Base-by-base conservation (phyloP, 345 rosid genomes). In the Syzygium aqueum region DNA sequence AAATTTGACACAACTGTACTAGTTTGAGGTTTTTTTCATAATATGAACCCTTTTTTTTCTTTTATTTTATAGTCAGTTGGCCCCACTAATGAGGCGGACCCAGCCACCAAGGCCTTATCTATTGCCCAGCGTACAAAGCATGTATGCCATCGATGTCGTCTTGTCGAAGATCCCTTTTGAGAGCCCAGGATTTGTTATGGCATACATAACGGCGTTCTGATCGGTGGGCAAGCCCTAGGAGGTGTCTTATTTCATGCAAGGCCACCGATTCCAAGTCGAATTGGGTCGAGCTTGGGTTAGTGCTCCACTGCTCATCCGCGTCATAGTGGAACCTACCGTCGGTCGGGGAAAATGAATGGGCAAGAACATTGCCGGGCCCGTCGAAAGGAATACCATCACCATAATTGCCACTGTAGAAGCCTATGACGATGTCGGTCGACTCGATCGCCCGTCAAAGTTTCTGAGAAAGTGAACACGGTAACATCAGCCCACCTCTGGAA, bases 401-500 rank as follows among this genome's bases (percentile, higher is more conserved):
- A 8, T 86, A 84, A 78, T 86, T 37, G 28, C 52, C 28, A 1
- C 2, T 3, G 25, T 50, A 77, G 27, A 86, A 86, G 17, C 87
- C 87, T 51, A 86, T 86, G 28, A 6, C 27, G 12, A 67, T 51
- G 43, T 86, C 33, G 4, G 61, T 5, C 11, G 8, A 14, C 51
- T 33, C n/a, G n/a, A n/a, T n/a, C 84, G 3, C 28, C 49, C 1
- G 3, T 1, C 7, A 16, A 3, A 5, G 51, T 22, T 46, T 86
- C 65, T 40, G 80, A 50, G 30, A 91, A 91, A 9, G 46, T 85
- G 87, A 91, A 91, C 2, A n/a, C 51, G 11, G 88, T 51, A 3
- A 89, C 90, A 0, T 80, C 51, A 1, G 89, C 85, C 93, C 93
- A 90, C 2, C 86, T 84, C 52, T 80, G 40, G 22, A 91, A 91